Base-by-base conservation (phyloP, 495 filamentous ascomycete species). In the Lichenothelia convexa region DNA sequence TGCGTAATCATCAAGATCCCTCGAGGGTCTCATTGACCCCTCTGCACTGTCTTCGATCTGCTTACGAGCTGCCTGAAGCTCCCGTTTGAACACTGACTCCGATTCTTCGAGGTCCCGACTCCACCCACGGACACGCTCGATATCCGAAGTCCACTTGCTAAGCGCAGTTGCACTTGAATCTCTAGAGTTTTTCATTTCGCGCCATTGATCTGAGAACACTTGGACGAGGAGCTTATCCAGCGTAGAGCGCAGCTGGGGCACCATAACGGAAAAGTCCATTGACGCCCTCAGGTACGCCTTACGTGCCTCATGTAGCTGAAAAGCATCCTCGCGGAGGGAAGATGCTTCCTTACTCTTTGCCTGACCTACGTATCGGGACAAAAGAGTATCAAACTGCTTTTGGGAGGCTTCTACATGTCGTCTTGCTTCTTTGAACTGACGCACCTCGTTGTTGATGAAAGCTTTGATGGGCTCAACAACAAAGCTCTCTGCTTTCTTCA, bases 261-360 rank as follows among this genome's bases (percentile, higher is more conserved):
- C 83, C 34, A 78, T 66, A 29, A 91, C 71, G 44, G 82, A 89
- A 45, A 85, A 95, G 54, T 97, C 89, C 71, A 95, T 72, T 5
- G 82, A 84, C 0, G 85, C 78, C 56, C 80, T 87, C 17, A 94
- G 65, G 49, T 95, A 97, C 13, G 74, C 72, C 55, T 85, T 87
- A 33, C 87, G 73, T 12, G 85, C 80, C 64, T 95, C 91, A 44
- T 93, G 89, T 23, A 97, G 73, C 53, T 89, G 77, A 48, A 95
- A 97, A 0, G 91, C 87, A 56, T 97, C 89, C 54, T 97, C 89
- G 32, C 91, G 65, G 35, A 97, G 61, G 0, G 82, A 68, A 9
- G 83, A 92, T 5, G 85, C 70, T 53, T 97, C 89, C 57, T 94
- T 95, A 2, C 82, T 78, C 58, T 93, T 97, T 21, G 75, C 77